Base-by-base conservation (phyloP, 2,329 filamentous ascomycete genomes). In the Hymenoscyphus infarciens region DNA sequence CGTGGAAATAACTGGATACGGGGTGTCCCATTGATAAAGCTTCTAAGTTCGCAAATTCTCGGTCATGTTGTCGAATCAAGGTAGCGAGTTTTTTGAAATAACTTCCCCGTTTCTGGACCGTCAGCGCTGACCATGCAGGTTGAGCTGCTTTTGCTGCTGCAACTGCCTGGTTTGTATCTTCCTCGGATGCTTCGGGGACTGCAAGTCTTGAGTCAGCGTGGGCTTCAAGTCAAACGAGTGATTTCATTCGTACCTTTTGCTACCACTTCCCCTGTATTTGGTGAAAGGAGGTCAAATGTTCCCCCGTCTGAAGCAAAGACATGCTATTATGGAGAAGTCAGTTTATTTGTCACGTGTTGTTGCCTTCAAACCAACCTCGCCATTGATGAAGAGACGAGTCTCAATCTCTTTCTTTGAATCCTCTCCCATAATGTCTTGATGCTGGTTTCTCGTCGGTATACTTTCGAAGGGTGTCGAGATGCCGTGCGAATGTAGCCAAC, bases 341-440 rank as follows among this genome's bases (percentile, higher is more conserved):
- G 22, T 19, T 19, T 35, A 1, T 22, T 39, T 8, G 31, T 16
- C 29, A 19, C 39, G 25, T 49, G 27, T 15, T 22, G 42, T 53
- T 16, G 10, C 45, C 6, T 61, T 19, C 39, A 58, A n/a, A 62
- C 66, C 6, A n/a, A 80, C 79, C 73, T 80, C 74, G 69, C 80
- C 79, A 69, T 83, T 80, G 71, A 83, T 82, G 67, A 82, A 80
- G 59, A 83, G 74, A 27, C 76, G 22, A 58, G 64, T 62, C 63
- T 69, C 64, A 60, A 68, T 53, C n/a, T 53, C 25, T 33, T 15
- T 55, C 27, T 31, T 13, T 19, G 38, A 25, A 6, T 25, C 73
- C 22, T 27, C 16, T 31, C 15, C 52, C 52, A 29, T 55, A 25
- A 25, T 33, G 4, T 31, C 2, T 55, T 74, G 71, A n/a, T 49